Evolutionary conservation across 257 asterid genomes (phyloP), one percentile per base, ranked within the genome.

Genomic region (Solanum gandarillasii): DNA sequence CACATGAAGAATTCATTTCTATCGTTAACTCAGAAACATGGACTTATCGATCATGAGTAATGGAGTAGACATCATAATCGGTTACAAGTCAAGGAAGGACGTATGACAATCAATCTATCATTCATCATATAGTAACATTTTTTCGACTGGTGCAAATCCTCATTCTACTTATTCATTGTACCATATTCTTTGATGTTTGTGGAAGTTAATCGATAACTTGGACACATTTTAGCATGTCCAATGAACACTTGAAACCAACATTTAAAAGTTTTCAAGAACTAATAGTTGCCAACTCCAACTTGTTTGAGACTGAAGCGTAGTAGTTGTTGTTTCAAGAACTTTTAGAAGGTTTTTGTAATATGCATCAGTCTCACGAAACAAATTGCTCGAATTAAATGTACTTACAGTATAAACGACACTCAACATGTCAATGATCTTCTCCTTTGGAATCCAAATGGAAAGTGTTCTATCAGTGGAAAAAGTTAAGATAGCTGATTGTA

Each of bases 331-430:
- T 70, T 70, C 75, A 25, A 65, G 34, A 65, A 70, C 75, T 6
- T 34, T 27, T 27, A 68, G n/a, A 72, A 35, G 65, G 65, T 55
- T 3, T 20, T 55, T 55, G 65, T 55, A 55, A 55, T 55, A 55
- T 55, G 65, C 11, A 55, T 52, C n/a, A 52, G n/a, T 52, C 9
- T 52, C 62, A 52, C n/a, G n/a, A 52, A 55, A 55, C 25, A 55
- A 55, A 55, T 55, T 18, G 25, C 65, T 55, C 25, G 5, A 55
- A 55, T 18, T 3, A 6, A 55, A 25, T 82, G 46, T 32, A 88
- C 94, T 91, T 88, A 95, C 98, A 8, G 98, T 88, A 73, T 90
- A 96, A 23, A 95, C 87, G 55, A 94, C 70, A 78, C 92, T 92
- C 60, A 93, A 67, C 83, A 92, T 70, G 70, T 93, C 96, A 0